These are phyloP conservation scores for Collybia sordida DNA, from an alignment of 768 basidiomycete species.

Conservation along the genomic window DNA sequence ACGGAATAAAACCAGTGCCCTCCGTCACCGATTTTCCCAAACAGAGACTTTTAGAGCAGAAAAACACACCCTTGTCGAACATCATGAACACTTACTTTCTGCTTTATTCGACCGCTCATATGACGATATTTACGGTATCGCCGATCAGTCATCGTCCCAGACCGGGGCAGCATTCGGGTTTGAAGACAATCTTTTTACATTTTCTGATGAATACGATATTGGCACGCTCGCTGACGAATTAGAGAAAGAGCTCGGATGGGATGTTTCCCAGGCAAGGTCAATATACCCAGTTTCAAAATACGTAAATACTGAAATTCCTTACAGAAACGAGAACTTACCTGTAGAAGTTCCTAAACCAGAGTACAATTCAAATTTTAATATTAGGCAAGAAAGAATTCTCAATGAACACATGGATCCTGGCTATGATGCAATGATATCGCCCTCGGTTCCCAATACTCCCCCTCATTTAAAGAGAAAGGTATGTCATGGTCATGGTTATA, in stretches of 20 bases:
- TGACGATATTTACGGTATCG: constrained; percentile 32
- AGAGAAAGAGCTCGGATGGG: constrained; percentile 77
- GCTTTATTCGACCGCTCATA: constrained; percentile 67
- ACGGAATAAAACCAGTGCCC: constrained; percentile 17
- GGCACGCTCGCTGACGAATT: constrained; percentile 72
- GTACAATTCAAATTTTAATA: constrained; percentile 25
- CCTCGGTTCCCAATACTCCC: neutral
- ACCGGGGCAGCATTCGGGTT: constrained; percentile 45
- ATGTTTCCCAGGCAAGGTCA: constrained; percentile 29
- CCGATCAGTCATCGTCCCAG: constrained; percentile 57
- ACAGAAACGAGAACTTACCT: too few species aligned
- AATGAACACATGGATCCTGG: neutral
- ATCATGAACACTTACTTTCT: constrained; percentile 65
- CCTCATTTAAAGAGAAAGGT: constrained; percentile 14
- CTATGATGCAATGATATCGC: too few species aligned
- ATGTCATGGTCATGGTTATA: neutral
- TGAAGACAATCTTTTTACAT: constrained; percentile 51
- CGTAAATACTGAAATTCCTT: too few species aligned
- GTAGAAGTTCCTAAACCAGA: neutral
- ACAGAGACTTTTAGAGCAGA: constrained; percentile 50
- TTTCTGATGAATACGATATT: constrained; percentile 56
- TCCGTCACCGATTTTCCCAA: constrained; percentile 20
- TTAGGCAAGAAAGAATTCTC: constrained; percentile 14
- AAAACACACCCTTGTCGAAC: constrained; percentile 67
- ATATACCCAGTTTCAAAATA: constrained; percentile 11